A percentile compares a stretch with the other conserved stretches of the same genome.
Conservation (phyloP, 805 yeast species). For the Lipomyces oligophaga region DNA sequence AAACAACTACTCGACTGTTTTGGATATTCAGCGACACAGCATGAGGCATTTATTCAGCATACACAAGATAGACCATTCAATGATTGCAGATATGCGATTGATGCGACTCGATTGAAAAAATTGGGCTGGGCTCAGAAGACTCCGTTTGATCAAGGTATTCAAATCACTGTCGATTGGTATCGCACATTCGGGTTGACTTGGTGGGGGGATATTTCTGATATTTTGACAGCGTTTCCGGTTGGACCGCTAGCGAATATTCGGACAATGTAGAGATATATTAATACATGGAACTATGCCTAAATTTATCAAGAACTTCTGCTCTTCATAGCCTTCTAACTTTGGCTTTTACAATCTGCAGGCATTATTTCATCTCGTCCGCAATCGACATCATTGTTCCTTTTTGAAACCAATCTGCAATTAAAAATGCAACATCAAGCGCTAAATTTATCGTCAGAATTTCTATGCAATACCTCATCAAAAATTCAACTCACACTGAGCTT, state of each 20-base stretch:
- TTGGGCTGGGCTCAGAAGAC: conserved; percentile 39
- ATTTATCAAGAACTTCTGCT: too few relatives aligned
- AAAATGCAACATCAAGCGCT: conserved; percentile 42
- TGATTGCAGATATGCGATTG: conserved; percentile 38
- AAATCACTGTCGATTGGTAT: conserved; percentile 38
- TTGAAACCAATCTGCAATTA: conserved; percentile 40
- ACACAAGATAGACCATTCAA: conserved; percentile 40
- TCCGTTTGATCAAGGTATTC: conserved; percentile 35
- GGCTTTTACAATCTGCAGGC: too few relatives aligned
- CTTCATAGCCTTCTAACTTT: too few relatives aligned
- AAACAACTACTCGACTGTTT: conserved; percentile 20
- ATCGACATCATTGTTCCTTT: conserved; percentile 28
- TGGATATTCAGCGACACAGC: conserved; percentile 18
- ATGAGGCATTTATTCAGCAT: conserved; percentile 24
- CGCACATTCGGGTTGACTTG: conserved; percentile 31
- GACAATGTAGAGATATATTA: background rate
- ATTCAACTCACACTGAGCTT: conserved; percentile 35
- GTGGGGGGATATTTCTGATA: conserved; percentile 34
- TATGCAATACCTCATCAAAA: background rate
- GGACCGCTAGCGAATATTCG: conserved; percentile 4
- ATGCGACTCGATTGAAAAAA: conserved; percentile 29
- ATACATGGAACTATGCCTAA: too few relatives aligned
- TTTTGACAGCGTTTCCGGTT: conserved; percentile 23
- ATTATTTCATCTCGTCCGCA: conserved; percentile 2
- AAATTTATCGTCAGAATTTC: background rate